These are phyloP conservation scores for Cutaneotrichosporon sp. DNA, from an alignment of 1,284 basidiomycete genomes.

Conservation along the genomic window DNA sequence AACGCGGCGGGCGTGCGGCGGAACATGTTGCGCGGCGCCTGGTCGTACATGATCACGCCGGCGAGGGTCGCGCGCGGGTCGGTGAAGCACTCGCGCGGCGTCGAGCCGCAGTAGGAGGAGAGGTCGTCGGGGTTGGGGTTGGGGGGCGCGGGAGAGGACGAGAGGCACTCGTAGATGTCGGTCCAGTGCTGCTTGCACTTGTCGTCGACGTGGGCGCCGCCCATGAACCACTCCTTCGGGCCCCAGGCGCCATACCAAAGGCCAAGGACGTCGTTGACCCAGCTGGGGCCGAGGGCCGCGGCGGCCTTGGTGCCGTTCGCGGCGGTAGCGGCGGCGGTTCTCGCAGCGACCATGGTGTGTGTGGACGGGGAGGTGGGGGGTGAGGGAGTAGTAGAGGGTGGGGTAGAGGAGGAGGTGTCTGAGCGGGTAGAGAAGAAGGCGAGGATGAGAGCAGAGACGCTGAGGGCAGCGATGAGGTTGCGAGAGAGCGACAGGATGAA, in stretches of 20 bases:
- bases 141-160: background rate
- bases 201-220: background rate
- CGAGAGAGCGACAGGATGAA: too few species aligned
- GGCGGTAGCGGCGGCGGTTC: background rate
- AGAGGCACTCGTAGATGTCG: background rate
- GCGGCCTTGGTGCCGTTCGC: background rate
- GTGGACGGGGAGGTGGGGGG: background rate
- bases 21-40: constrained; percentile 20
- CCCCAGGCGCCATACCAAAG: background rate
- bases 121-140: background rate
- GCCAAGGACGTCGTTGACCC: background rate
- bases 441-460: too few species aligned
- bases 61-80: constrained; percentile 8
- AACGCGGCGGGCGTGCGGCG: constrained; percentile 11
- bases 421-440: too few species aligned
- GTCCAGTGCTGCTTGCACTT: background rate
- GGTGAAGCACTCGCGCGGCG: background rate
- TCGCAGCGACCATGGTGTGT: background rate
- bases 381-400: too few species aligned
- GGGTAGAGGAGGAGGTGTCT: too few species aligned
- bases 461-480: too few species aligned
- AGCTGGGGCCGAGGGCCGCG: background rate
- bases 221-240: background rate
- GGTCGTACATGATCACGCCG: constrained; percentile 12
- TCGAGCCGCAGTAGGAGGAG: background rate